Conservation (phyloP, 202 grass and related monocot genomes). For the Setaria italica region DNA sequence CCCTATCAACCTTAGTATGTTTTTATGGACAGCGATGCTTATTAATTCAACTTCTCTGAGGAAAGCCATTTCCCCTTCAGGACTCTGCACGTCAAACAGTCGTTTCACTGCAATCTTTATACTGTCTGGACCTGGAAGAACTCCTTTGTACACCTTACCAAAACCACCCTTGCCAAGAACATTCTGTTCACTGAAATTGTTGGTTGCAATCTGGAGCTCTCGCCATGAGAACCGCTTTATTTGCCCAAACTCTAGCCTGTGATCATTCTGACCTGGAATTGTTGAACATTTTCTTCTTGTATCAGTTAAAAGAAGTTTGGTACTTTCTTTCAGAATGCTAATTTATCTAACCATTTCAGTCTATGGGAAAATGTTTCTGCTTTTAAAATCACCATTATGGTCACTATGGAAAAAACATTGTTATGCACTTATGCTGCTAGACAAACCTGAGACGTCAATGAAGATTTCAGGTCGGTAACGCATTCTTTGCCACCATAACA, state of each 20-base stretch:
- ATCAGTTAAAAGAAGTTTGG: slow-evolving; percentile 2
- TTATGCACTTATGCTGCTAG: background rate
- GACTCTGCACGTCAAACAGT: slow-evolving; percentile 53
- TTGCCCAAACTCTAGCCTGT: slow-evolving; percentile 74
- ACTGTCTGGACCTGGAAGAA: slow-evolving; percentile 63
- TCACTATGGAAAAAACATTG: slow-evolving; percentile 3
- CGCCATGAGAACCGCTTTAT: slow-evolving; percentile 76
- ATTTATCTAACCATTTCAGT: slow-evolving; percentile 36
- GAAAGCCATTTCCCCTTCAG: slow-evolving; percentile 78
- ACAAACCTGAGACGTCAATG: slow-evolving; percentile 82
- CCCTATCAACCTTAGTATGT: slow-evolving; percentile 85
- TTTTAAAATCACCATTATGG: background rate
- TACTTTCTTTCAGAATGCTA: slow-evolving; percentile 39
- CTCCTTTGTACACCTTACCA: slow-evolving; percentile 87
- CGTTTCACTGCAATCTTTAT: slow-evolving; percentile 82
- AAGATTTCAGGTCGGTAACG: slow-evolving; percentile 60
- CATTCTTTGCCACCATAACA: slow-evolving; percentile 71
- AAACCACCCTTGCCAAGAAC: slow-evolving; percentile 92
- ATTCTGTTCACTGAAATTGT: slow-evolving; percentile 73
- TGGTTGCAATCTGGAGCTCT: slow-evolving; percentile 83
- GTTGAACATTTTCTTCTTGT: slow-evolving; percentile 26
- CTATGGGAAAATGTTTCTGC: background rate
- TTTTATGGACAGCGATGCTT: slow-evolving; percentile 89
- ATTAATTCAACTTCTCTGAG: slow-evolving; percentile 92
- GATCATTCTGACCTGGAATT: slow-evolving; percentile 76